Evolutionary conservation across 768 basidiomycete genomes (phyloP), one percentile per base, ranked within the genome.

Genomic region (Mycena leptocephala): DNA sequence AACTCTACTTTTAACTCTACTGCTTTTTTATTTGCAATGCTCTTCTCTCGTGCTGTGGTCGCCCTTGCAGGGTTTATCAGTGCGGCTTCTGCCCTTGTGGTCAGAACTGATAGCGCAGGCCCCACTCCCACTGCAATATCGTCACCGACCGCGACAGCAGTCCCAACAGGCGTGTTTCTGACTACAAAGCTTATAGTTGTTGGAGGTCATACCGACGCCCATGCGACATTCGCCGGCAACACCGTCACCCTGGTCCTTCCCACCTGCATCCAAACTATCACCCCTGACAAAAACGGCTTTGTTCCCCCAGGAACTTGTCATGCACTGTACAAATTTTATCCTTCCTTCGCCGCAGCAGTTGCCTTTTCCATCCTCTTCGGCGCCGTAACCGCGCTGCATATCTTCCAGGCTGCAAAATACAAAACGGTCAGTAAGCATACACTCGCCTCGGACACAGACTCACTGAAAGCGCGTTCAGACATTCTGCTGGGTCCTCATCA

Each of bases 401-500:
- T 78, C 56, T 24, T 64, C 30, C 80, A 80, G 41, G 70, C 76
- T 59, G 30, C 71, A 51, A 30, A 56, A 48, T 37, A 37, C 61
- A 71, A 61, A 71, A 69, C 55, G 56, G 67, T 69, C 53, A 26
- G 67, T 43, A 6, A 46, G 46, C 48, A 66, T 32, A 13, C 30
- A 69, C 53, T 22, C 39, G 67, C 67, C 67, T 56, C 67, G 53
- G 11, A 20, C 55, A 69, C 30, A n/a, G 33, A 58, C 67, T 58
- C 69, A 80, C 48, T 48, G 79, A 39, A 80, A 78, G 51, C 56
- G n/a, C n/a, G 62, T 39, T 22, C 67, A 69, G 67, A 69, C 67
- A 43, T 79, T 80, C 66, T 79, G 76, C 69, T 80, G 80, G 80
- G 76, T 80, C 26, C 65, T 80, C 68, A 76, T 80, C 76, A 78